Conservation (phyloP, 2,329 filamentous ascomycete genomes). For the Epichloe brachyelytri region DNA sequence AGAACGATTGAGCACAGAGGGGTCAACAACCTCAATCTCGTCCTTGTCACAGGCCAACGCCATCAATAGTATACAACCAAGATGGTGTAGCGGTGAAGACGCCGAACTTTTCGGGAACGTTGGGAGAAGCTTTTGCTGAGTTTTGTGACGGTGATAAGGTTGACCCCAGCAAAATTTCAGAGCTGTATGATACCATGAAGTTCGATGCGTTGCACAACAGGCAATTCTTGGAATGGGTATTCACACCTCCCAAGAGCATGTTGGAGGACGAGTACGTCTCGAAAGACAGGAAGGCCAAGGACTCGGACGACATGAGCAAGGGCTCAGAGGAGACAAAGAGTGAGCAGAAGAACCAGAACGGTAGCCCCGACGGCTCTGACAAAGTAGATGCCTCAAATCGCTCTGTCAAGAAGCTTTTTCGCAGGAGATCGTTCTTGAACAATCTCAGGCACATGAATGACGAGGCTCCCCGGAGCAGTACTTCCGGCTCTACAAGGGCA, state of each 20-base stretch:
- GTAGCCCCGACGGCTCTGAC: slow-evolving; percentile 22
- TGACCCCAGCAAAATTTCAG: slow-evolving; percentile 95
- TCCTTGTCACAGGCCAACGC: slow-evolving; percentile 47
- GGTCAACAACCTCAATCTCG: slow-evolving; percentile 29
- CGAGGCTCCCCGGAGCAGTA: slow-evolving; percentile 56
- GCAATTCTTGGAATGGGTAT: slow-evolving; percentile 93
- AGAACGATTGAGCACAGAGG: slow-evolving; percentile 31
- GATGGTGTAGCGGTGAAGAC: slow-evolving; percentile 96
- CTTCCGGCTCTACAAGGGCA: slow-evolving; percentile 80
- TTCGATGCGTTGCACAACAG: slow-evolving; percentile 96
- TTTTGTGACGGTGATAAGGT: slow-evolving; percentile 97
- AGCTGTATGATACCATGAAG: slow-evolving; percentile 99
- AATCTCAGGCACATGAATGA: slow-evolving; percentile 35
- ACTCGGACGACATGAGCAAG: slow-evolving; percentile 26
- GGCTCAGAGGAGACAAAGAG: slow-evolving; percentile 24
- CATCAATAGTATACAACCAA: slow-evolving; percentile 62
- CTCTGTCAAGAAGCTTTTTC: slow-evolving; percentile 38
- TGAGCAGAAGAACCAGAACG: slow-evolving; percentile 15
- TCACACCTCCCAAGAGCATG: slow-evolving; percentile 72
- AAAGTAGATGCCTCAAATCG: slow-evolving; percentile 27
- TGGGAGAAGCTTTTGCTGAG: slow-evolving; percentile 96
- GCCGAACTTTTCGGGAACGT: slow-evolving; percentile 80
- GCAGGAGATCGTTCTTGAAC: slow-evolving; percentile 47
- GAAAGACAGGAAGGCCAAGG: slow-evolving; percentile 29
- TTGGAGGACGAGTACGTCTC: slow-evolving; percentile 54